Evolutionary conservation across 2,329 filamentous ascomycete genomes (phyloP), one percentile per base, ranked within the genome.

Genomic region (Penicillium sp.): DNA sequence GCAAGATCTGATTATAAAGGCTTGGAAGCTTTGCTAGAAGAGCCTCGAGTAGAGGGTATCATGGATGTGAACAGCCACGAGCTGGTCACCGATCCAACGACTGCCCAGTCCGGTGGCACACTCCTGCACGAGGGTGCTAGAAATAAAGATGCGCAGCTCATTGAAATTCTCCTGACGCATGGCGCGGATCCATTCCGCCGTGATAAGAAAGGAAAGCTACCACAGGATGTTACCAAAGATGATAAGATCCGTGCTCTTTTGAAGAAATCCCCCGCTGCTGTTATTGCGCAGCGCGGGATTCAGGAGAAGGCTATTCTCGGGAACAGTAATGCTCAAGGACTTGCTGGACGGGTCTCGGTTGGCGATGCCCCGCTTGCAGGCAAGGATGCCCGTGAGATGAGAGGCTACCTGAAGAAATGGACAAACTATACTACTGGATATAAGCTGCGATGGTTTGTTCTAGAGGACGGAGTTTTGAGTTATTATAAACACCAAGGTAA

Each of bases 391-490:
- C 84, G 92, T 44, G 93, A 97, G 74, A 97, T 99, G 90, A 97
- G 96, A 77, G 94, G 94, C 7, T 99, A 97, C 71, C 79, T 99
- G 53, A 97, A 97, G 77, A 99, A 99, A 73, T 99, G 94, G 94
- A 99, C 94, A 44, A 99, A 99, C 71, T 99, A 99, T 71, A 92
- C 93, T 19, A 92, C 90, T 69, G 94, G 94, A 8, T 99, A 97
- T 77, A 96, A 99, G 76, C 74, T 99, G 60, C 83, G 94, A 56
- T 99, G 93, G 92, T 99, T 99, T 70, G 94, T 97, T 13, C 83
- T 99, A 8, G 94, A 99, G 70, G 94, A 99, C 70, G 94, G 94
- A 11, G 93, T 99, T 11, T 75, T 99, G 62, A 97, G 94, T 74
- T 99, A 99, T 77, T 99, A 97, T 79, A 99, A 99, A 76, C 91